Base-by-base conservation (phyloP, 2,329 filamentous ascomycete genomes). In the Cladosporium austrohemisphaericum region DNA sequence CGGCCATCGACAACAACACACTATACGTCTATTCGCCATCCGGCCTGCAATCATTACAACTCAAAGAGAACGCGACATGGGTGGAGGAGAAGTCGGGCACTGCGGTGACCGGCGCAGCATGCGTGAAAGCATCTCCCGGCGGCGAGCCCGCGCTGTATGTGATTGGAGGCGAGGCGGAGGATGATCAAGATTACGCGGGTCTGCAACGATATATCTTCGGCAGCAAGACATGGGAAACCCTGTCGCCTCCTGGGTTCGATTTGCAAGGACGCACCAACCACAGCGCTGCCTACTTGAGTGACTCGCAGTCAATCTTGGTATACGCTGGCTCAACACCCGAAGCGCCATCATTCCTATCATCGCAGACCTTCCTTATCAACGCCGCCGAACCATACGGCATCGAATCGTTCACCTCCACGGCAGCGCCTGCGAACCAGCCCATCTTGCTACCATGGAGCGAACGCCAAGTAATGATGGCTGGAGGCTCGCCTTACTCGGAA, bases 11-110 rank as follows among this genome's bases (percentile, higher is more conserved):
- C 72, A 76, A 90, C 64, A 84, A 90, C 67, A 89, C 83, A 10
- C 80, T 97, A 46, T 97, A 94, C 72, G 83, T 86, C 37, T 95
- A 88, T 67, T 88, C 88, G 5, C 71, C 81, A 7, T 71, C 80
- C 38, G 86, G 82, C 22, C 91, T 97, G 60, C 80, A 90, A 65
- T 85, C 86, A 7, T 70, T 97, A 56, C 69, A 76, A 10, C 71
- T 97, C 55, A 70, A 79, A 55, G 69, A 82, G 56, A 86, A 86
- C 43, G 86, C 82, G 41, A 70, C 80, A 70, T 96, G 92, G 92
- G 72, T 78, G 55, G 65, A 75, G 57, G 67, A 93, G 57, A 62
- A 76, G 1, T 77, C 77, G 65, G 88, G 88, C 41, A 77, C 84
- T 53, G 73, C 82, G 14, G 86, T 95, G 18, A 82, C 80, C 1